Percentiles rank a stretch among this genome's conserved stretches.
Evolutionary conservation across 2,329 filamentous ascomycete genomes (phyloP).

Genomic region (Septoria linicola): DNA sequence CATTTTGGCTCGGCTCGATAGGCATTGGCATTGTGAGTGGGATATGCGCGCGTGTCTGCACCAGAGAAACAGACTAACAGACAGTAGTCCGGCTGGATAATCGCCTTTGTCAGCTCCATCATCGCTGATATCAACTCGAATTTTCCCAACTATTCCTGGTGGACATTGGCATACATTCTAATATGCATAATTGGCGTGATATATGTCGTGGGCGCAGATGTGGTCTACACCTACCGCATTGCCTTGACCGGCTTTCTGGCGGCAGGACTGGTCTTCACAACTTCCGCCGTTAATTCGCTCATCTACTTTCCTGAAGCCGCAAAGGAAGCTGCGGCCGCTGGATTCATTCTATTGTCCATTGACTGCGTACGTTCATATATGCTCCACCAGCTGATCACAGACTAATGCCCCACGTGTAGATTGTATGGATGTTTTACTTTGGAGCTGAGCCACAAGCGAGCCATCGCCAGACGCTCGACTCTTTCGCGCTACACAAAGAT

Average conservation of each 20-base stretch:
- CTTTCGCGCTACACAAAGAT: slow-evolving; percentile 91
- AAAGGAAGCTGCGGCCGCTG: slow-evolving; percentile 78
- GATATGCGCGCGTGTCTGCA: background rate
- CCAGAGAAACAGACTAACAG: slow-evolving; percentile 17
- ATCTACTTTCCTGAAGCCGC: slow-evolving; percentile 74
- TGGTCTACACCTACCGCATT: slow-evolving; percentile 84
- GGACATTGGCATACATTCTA: slow-evolving; percentile 81
- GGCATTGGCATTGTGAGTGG: slow-evolving; percentile 82
- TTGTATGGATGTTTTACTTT: slow-evolving; percentile 99
- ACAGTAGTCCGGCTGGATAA: slow-evolving; percentile 84
- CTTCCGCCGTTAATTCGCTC: slow-evolving; percentile 79
- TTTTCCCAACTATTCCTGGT: slow-evolving; percentile 91
- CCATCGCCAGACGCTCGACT: slow-evolving; percentile 89
- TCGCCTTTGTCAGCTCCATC: slow-evolving; percentile 83
- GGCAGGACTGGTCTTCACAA: slow-evolving; percentile 79
- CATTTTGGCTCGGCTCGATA: slow-evolving; percentile 89
- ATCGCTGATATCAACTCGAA: slow-evolving; percentile 59
- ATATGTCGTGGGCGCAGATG: slow-evolving; percentile 79
- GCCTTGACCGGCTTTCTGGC: slow-evolving; percentile 86
- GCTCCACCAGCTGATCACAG: too few relatives aligned
- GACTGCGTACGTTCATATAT: slow-evolving; percentile 66
- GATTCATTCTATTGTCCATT: slow-evolving; percentile 92
- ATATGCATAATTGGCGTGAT: slow-evolving; percentile 78
- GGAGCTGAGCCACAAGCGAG: slow-evolving; percentile 85
- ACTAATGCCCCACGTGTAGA: slow-evolving; percentile 52